Evolutionary conservation across 768 basidiomycete species (phyloP).

Genomic region (Tylopilus vinaceipallidus): DNA sequence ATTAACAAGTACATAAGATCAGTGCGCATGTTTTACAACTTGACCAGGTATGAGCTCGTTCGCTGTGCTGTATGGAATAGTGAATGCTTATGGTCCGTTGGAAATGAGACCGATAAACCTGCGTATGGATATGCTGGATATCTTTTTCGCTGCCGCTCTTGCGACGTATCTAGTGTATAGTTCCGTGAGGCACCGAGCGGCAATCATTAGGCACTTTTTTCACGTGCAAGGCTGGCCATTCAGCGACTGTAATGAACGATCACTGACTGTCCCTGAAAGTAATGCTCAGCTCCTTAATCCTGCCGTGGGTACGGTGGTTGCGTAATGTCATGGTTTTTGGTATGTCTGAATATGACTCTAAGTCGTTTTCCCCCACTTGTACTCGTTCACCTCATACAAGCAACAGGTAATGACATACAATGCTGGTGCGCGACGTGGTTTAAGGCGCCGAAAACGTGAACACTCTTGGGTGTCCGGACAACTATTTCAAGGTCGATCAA

Average conservation of each 20-base stretch:
- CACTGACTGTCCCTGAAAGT: slow-evolving; percentile 29
- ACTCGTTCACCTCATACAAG: neutral
- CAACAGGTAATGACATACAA: neutral
- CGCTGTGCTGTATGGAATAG: neutral
- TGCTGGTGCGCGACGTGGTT: too few species aligned
- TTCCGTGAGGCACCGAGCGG: neutral
- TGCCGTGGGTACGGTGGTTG: slow-evolving; percentile 45
- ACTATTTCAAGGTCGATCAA: neutral
- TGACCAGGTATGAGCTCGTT: slow-evolving; percentile 37
- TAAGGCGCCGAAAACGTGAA: neutral
- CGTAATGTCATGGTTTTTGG: slow-evolving; percentile 48
- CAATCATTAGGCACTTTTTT: slow-evolving; percentile 37
- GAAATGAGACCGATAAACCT: slow-evolving; percentile 43
- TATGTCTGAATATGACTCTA: slow-evolving; percentile 22
- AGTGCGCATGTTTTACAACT: slow-evolving; percentile 44
- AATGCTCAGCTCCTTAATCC: slow-evolving; percentile 53
- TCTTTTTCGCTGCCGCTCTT: neutral
- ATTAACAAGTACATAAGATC: slow-evolving; percentile 48
- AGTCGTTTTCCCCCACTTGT: neutral
- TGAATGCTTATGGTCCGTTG: neutral
- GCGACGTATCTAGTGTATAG: slow-evolving; percentile 4
- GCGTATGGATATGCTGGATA: slow-evolving; percentile 49
- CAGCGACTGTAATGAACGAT: neutral
- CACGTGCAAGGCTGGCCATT: slow-evolving; percentile 33
- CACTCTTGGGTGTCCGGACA: slow-evolving; percentile 1